Conservation (phyloP, 2,329 filamentous ascomycete genomes). For the Cladophialophora exuberans region DNA sequence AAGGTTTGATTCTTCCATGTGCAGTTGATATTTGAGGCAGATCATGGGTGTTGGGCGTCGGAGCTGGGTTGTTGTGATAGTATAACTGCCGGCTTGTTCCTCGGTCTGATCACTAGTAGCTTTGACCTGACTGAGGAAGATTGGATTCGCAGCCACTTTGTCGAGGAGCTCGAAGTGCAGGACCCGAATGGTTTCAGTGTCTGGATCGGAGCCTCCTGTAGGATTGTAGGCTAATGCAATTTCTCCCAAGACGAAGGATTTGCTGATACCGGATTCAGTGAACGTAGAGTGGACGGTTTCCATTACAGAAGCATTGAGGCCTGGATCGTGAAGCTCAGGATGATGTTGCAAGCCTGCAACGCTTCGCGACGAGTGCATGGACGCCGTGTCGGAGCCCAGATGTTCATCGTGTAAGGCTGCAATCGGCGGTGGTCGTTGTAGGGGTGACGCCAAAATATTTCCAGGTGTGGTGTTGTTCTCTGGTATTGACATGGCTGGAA, state of each 20-base stretch:
- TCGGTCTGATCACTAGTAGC: constrained; percentile 32
- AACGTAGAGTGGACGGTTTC: constrained; percentile 89
- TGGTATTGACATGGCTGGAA: constrained; percentile 31
- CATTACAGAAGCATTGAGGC: constrained; percentile 85
- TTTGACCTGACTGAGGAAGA: constrained; percentile 68
- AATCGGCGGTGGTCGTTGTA: constrained; percentile 42
- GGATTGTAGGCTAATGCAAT: constrained; percentile 82
- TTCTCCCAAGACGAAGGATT: constrained; percentile 79
- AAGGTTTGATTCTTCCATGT: constrained; percentile 64
- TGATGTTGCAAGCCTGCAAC: constrained; percentile 73
- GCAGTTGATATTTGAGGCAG: constrained; percentile 91
- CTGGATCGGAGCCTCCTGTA: constrained; percentile 47
- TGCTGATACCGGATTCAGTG: constrained; percentile 71
- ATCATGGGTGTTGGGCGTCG: constrained; percentile 66
- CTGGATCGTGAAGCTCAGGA: constrained; percentile 76
- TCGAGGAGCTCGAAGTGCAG: constrained; percentile 89
- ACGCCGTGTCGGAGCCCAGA: constrained; percentile 80
- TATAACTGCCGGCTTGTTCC: constrained; percentile 75
- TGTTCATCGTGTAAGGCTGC: constrained; percentile 65
- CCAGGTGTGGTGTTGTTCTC: constrained; percentile 41
- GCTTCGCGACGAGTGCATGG: constrained; percentile 81
- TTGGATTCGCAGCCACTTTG: constrained; percentile 89
- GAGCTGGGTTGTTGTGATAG: constrained; percentile 72
- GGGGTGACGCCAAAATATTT: constrained; percentile 27
- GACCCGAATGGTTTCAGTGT: constrained; percentile 71